Evolutionary conservation across 75 land plant species (phyloP), one percentile per base, ranked within the genome.

Genomic region (Gnetum montanum): DNA sequence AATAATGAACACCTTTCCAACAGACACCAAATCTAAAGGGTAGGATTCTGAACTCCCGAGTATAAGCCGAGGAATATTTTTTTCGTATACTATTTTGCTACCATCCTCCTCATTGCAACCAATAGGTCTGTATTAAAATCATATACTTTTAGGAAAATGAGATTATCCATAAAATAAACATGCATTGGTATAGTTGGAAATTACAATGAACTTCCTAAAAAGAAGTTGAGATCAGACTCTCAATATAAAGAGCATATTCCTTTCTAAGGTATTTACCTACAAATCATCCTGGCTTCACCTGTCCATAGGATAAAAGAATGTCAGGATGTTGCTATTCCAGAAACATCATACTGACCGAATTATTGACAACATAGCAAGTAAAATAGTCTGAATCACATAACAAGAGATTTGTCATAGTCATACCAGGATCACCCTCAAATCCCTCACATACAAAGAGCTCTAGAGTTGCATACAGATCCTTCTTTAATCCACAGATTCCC

Each of bases 391-490:
- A n/a, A n/a, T n/a, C n/a, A n/a, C n/a, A n/a, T n/a, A n/a, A n/a
- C n/a, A n/a, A n/a, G n/a, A n/a, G n/a, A n/a, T n/a, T n/a, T n/a
- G n/a, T n/a, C n/a, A n/a, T n/a, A n/a, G n/a, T 4, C 36, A 16
- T 74, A 58, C 77, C 80, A 24, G 57, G 40, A 56, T 81, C 81
- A 18, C 79, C 85, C 20, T 65, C 54, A 23, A 77, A 51, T 10
- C 85, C 85, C 48, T 70, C 81, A 27, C 72, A 50, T 41, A 77
- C 16, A 47, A 81, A 52, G 45, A 70, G 67, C 49, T 81, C 85
- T 23, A 81, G 35, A 33, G 77, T 81, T n/a, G 70, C 85, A 73
- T 72, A 81, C 5, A 76, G 35, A 46, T 76, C 61, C 13, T 61
- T 72, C 22, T 66, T 67, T 18, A 34, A 31, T 13, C 46, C 31